Evolutionary conservation across 805 yeast genomes (phyloP).

Genomic region (Saccharomycopsis guyanensis): DNA sequence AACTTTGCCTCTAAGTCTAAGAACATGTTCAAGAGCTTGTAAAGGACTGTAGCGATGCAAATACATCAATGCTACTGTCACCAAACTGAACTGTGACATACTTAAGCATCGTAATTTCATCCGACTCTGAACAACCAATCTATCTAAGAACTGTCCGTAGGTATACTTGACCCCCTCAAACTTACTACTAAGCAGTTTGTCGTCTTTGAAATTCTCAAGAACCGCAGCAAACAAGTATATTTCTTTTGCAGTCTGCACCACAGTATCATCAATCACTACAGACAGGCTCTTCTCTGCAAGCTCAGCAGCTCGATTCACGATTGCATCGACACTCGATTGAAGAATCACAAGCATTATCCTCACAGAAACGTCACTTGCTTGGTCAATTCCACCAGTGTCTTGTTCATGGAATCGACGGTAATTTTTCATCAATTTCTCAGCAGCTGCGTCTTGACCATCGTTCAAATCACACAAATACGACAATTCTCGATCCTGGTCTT

Average conservation of each 20-base stretch:
- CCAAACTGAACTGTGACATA: not conserved
- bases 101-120: not conserved
- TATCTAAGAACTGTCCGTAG: constrained; percentile 1
- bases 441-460: not conserved
- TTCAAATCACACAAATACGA: constrained; percentile 14
- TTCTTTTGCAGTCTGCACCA: constrained; percentile 12
- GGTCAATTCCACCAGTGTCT: not conserved
- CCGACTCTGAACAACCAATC: constrained; percentile 1
- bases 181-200: not conserved
- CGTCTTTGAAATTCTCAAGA: not conserved
- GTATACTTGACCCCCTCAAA: not conserved
- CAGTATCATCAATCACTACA: not conserved
- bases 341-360: constrained; percentile 1
- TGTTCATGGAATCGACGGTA: not conserved
- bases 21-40: not conserved
- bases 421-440: not conserved
- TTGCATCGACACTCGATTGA: constrained; percentile 2
- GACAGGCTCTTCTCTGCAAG: not conserved
- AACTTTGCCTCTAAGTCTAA: constrained; percentile 1
- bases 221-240: constrained; percentile 8
- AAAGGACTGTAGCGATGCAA: not conserved
- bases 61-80: constrained; percentile 6
- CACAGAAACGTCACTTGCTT: not conserved
- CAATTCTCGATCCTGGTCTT: constrained; percentile 15
- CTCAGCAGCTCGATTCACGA: not conserved